Conservation (phyloP, 1,284 basidiomycete genomes). For the Moesziomyces globuligerus region DNA sequence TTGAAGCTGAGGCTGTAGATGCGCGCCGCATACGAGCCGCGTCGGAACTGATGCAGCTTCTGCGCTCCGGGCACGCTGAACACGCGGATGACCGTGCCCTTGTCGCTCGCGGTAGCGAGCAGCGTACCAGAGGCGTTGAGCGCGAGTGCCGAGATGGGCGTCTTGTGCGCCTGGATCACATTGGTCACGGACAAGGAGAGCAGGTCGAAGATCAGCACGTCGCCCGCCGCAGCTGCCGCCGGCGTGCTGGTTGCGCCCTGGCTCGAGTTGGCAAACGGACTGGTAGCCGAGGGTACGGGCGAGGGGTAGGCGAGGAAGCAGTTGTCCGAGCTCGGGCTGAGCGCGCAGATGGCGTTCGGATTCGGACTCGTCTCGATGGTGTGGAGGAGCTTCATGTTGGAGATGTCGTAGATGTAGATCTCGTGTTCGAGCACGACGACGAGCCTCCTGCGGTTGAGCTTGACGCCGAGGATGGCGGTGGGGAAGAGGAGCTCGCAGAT, state of each 20-base stretch:
- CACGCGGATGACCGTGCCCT: slow-evolving; percentile 96
- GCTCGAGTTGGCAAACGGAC: slow-evolving; percentile 71
- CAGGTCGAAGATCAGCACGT: slow-evolving; percentile 78
- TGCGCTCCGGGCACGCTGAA: slow-evolving; percentile 91
- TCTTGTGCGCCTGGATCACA: slow-evolving; percentile 96
- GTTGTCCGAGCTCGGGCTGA: slow-evolving; percentile 93
- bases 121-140: slow-evolving; percentile 89
- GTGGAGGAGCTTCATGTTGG: slow-evolving; percentile 95
- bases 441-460: slow-evolving; percentile 93
- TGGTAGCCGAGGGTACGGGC: slow-evolving; percentile 83
- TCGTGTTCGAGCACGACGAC: slow-evolving; percentile 94
- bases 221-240: slow-evolving; percentile 28
- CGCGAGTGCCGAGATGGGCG: slow-evolving; percentile 86
- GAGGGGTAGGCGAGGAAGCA: slow-evolving; percentile 96
- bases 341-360: slow-evolving; percentile 91
- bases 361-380: slow-evolving; percentile 97
- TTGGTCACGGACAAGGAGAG: slow-evolving; percentile 89
- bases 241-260: no score
- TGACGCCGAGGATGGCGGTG: slow-evolving; percentile 92
- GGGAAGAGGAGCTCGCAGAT: slow-evolving; percentile 99
- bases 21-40: slow-evolving; percentile 84
- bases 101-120: slow-evolving; percentile 92
- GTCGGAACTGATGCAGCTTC: slow-evolving; percentile 91
- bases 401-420: slow-evolving; percentile 99
- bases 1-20: slow-evolving; percentile 96